Evolutionary conservation across 768 basidiomycete genomes (phyloP).

Genomic region (Boletus rex-veris): DNA sequence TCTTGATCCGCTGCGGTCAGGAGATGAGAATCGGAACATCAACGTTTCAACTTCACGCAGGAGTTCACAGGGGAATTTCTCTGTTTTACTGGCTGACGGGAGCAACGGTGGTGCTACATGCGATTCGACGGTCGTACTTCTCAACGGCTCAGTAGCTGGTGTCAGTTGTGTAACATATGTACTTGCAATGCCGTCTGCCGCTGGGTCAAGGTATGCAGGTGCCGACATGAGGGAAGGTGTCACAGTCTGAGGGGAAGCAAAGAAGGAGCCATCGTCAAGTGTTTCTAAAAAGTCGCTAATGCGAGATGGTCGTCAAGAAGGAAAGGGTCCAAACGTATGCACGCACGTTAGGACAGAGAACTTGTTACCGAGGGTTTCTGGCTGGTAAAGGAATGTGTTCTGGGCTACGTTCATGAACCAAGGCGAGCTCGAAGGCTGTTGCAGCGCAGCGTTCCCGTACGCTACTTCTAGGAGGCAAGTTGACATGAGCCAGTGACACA

Average conservation of each 20-base stretch:
- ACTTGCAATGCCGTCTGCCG: constrained; percentile 7
- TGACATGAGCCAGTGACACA: background rate
- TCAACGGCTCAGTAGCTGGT: constrained; percentile 18
- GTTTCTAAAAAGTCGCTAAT: constrained; percentile 84
- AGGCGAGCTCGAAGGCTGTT: background rate
- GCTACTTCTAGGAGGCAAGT: no score
- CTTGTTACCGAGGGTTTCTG: constrained; percentile 75
- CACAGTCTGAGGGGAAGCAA: constrained; percentile 53
- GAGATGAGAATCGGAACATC: no score
- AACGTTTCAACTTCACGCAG: no score
- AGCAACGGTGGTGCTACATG: constrained; percentile 46
- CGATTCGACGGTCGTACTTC: constrained; percentile 20
- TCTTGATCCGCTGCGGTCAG: constrained; percentile 95
- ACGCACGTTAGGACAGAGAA: constrained; percentile 76
- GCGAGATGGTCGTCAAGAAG: background rate
- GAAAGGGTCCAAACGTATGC: background rate
- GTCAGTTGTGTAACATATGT: constrained; percentile 16
- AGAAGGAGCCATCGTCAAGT: constrained; percentile 80
- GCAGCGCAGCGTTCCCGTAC: no score
- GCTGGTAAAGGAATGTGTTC: constrained; percentile 37
- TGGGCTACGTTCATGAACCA: no score
- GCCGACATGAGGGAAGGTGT: constrained; percentile 49
- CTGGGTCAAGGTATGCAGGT: constrained; percentile 20
- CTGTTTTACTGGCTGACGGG: constrained; percentile 75
- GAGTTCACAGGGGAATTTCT: no score